Evolutionary conservation across 768 basidiomycete genomes (phyloP), one percentile per base, ranked within the genome.

Genomic region (Suillus subluteus): DNA sequence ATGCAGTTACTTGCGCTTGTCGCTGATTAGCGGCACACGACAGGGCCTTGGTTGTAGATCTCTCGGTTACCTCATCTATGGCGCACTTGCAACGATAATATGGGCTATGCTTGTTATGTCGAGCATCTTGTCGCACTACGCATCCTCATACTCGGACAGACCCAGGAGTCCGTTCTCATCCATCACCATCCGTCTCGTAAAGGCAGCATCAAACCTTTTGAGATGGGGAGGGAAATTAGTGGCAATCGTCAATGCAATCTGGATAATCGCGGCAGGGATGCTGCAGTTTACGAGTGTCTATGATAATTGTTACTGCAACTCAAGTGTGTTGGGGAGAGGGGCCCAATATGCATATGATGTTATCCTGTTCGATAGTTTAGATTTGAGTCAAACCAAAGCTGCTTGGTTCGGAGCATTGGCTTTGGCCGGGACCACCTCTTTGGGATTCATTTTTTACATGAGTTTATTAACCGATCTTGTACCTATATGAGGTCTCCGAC

Each of bases 321-420:
- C 71, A 11, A 72, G 66, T 23, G 74, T 68, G 9, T 62, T 72
- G 16, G 69, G 73, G 26, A 56, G 32, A 56, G 55, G 55, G 21
- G 35, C 12, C 35, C 32, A 56, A 13, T 43, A 37, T 0, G 79
- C 80, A 3, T 82, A 75, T 59, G 58, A 73, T 15, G 73, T 83
- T 18, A 74, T 83, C 2, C 3, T 21, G 2, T 26, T 62, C 0
- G 4, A 1, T 4, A 0, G 7, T 1, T 63, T 56, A 6, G 81
- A 81, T 50, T 30, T 79, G 4, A 26, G 35, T 7, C 40, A 64
- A 50, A 78, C 78, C 70, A 73, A 65, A 50, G 48, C 18, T 0
- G 79, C 78, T 23, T 83, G 83, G 82, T 74, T 78, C 48, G 80
- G 82, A 0, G 83, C 76, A 1, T 73, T 80, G 0, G 69, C 65